phyloP scores from a whole-genome alignment of 108 stramenopile species.

The Chaetoceros muelleri region DNA sequence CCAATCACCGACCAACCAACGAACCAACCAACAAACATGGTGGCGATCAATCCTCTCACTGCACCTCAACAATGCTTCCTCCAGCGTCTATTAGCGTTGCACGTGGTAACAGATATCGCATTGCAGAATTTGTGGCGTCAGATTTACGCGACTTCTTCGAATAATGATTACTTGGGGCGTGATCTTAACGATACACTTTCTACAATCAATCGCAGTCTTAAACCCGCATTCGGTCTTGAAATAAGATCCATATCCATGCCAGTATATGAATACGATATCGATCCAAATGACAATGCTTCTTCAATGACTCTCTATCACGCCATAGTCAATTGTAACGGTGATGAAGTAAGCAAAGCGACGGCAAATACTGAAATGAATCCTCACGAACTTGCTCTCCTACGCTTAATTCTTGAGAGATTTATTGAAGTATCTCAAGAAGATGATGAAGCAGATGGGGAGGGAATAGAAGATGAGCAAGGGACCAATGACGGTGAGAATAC shows the following conservation, averaged over 20 bases:
- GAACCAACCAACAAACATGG: constrained; percentile 8
- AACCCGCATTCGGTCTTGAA: constrained; percentile 25
- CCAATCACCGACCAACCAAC: too few relatives aligned
- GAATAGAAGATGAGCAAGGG: constrained; percentile 7
- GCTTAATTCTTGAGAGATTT: constrained; percentile 24
- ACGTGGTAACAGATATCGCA: constrained; percentile 25
- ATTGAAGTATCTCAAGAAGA: constrained; percentile 17
- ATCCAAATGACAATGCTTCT: constrained; percentile 3
- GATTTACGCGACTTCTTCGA: constrained; percentile 20
- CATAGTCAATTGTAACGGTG: constrained; percentile 26
- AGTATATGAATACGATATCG: constrained; percentile 10
- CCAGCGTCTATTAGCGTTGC: constrained; percentile 27
- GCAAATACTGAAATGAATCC: constrained; percentile 15
- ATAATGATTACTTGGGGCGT: constrained; percentile 17
- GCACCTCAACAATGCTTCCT: constrained; percentile 36
- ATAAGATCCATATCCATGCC: constrained; percentile 22
- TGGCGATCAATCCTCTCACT: constrained; percentile 21
- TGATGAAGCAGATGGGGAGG: constrained; percentile 1
- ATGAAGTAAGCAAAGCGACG: constrained; percentile 8
- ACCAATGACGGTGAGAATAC: not conserved
- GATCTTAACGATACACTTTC: constrained; percentile 22
- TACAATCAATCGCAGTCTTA: constrained; percentile 26
- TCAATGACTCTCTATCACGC: constrained; percentile 22
- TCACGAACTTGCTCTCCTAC: constrained; percentile 31
- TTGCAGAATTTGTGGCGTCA: constrained; percentile 18